phyloP scores from a whole-genome alignment of 306 rosid genomes.

The Vigna hirtella region DNA sequence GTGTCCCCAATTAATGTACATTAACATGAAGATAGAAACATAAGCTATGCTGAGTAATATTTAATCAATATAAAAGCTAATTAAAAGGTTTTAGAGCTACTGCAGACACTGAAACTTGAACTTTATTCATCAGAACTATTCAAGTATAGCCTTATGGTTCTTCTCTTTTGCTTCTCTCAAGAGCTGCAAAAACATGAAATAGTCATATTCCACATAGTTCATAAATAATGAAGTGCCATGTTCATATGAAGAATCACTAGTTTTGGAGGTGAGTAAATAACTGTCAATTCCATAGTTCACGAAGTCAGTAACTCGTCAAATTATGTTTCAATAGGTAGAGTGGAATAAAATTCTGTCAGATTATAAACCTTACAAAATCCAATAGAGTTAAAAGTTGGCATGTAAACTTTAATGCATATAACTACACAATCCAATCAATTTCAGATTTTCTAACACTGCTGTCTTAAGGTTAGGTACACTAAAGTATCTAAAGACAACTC shows the following conservation, averaged over 20 bases:
- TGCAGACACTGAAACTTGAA: too few species aligned
- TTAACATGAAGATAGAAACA: too few species aligned
- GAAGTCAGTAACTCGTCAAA: conserved; percentile 34
- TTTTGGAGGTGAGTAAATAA: conserved; percentile 75
- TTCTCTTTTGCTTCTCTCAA: too few species aligned
- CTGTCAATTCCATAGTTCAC: conserved; percentile 53
- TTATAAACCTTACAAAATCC: not conserved
- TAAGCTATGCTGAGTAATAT: too few species aligned
- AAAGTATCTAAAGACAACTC: not conserved
- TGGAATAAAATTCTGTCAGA: conserved; percentile 7
- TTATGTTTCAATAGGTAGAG: conserved; percentile 2
- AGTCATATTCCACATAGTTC: too few species aligned
- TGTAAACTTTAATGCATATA: not conserved
- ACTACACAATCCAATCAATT: conserved; percentile 1
- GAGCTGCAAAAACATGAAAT: too few species aligned
- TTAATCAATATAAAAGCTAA: too few species aligned
- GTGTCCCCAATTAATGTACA: not conserved
- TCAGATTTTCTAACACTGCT: not conserved
- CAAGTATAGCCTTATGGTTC: too few species aligned
- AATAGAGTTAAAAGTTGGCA: not conserved
- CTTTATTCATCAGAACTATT: too few species aligned
- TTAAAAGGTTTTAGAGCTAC: too few species aligned
- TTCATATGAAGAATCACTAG: conserved; percentile 96
- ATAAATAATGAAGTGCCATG: conserved; percentile 74
- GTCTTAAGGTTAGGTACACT: not conserved